Percentiles rank a stretch among this genome's conserved stretches.
phyloP scores from a whole-genome alignment of 768 basidiomycete genomes.

The Kwoniella sp. region DNA sequence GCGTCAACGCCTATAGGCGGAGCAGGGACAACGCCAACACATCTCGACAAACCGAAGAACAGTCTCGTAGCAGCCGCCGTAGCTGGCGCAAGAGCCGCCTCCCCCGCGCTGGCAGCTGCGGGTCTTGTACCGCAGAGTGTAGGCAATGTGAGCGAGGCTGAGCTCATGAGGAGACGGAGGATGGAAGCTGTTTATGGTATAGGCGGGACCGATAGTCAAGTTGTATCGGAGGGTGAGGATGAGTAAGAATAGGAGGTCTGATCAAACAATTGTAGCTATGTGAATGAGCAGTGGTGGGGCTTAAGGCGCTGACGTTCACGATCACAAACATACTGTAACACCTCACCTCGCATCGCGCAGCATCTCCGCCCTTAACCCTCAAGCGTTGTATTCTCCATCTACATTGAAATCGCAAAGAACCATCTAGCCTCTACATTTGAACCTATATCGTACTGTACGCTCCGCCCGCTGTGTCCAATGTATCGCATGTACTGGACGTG shows the following conservation, averaged over 20 bases:
- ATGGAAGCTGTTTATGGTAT: slow-evolving; percentile 59
- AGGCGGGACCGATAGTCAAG: slow-evolving; percentile 43
- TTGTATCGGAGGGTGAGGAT: slow-evolving; percentile 35
- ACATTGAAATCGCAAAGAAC: too few relatives aligned
- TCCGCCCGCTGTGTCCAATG: too few relatives aligned
- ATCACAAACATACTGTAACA: too few relatives aligned
- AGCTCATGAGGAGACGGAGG: slow-evolving; percentile 63
- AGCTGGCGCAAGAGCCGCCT: slow-evolving; percentile 67
- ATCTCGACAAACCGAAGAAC: slow-evolving; percentile 25
- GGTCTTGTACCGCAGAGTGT: slow-evolving; percentile 42
- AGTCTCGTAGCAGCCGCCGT: slow-evolving; percentile 63
- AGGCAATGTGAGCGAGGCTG: slow-evolving; percentile 72
- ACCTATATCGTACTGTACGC: too few relatives aligned
- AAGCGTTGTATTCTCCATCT: background rate
- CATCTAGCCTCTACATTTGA: too few relatives aligned
- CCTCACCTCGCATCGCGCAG: too few relatives aligned
- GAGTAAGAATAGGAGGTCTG: slow-evolving; percentile 18
- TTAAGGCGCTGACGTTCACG: too few relatives aligned
- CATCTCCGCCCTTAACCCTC: too few relatives aligned
- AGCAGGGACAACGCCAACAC: background rate
- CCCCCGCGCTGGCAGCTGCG: slow-evolving; percentile 42
- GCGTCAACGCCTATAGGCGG: slow-evolving; percentile 3
- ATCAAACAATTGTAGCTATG: too few relatives aligned
- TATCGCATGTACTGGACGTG: too few relatives aligned
- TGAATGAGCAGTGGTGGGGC: too few relatives aligned